Percentiles rank a stretch among this genome's conserved stretches.
phyloP scores from a whole-genome alignment of 495 filamentous ascomycete genomes.

The Aspergillus carlsbadensis region DNA sequence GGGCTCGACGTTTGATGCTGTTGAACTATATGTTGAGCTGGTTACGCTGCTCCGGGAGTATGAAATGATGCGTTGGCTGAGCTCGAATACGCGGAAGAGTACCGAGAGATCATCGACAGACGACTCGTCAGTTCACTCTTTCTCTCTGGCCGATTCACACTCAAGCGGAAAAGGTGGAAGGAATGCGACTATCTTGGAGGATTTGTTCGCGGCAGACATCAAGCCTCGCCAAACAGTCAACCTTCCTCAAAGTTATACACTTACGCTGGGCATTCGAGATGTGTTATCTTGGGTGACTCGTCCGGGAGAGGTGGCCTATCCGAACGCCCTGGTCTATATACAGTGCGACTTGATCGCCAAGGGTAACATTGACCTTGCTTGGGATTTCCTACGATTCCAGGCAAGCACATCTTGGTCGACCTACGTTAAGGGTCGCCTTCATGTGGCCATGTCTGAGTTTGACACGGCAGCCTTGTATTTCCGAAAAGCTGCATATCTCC shows the following conservation, averaged over 20 bases:
- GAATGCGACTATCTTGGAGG: conserved; percentile 46
- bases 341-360: conserved; percentile 71
- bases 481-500: conserved; percentile 74
- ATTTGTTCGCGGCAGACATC: conserved; percentile 48
- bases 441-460: conserved; percentile 69
- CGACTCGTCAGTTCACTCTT: conserved; percentile 25
- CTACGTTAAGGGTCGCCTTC: conserved; percentile 83
- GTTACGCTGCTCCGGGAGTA: conserved; percentile 68
- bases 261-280: conserved; percentile 51
- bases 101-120: conserved; percentile 19
- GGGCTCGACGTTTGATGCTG: conserved; percentile 64
- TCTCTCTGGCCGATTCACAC: conserved; percentile 29
- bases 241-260: conserved; percentile 43
- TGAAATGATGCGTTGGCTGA: conserved; percentile 80
- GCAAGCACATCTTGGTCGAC: conserved; percentile 67
- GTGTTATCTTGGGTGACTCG: conserved; percentile 49
- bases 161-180: conserved; percentile 26
- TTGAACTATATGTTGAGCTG: conserved; percentile 64
- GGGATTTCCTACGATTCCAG: conserved; percentile 72
- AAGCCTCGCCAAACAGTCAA: conserved; percentile 43
- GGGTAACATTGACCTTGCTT: conserved; percentile 68
- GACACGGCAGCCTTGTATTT: conserved; percentile 74
- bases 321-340: conserved; percentile 53
- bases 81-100: conserved; percentile 49
- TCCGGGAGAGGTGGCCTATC: conserved; percentile 42